Conservation (phyloP, 352 stramenopile species). For the Pythium periplocum region DNA sequence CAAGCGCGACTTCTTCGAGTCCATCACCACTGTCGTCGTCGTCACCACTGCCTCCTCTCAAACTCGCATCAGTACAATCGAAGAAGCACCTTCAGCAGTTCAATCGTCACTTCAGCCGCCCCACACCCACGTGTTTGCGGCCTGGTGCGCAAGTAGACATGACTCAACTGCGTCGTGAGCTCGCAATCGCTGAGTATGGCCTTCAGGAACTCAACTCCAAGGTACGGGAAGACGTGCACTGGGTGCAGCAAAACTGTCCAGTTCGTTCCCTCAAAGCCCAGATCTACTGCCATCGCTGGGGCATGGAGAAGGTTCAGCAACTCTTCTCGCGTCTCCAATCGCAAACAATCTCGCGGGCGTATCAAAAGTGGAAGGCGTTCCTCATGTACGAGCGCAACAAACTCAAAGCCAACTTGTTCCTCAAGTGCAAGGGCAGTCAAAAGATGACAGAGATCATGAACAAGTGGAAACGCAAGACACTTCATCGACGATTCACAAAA, state of each 20-base stretch:
- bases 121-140: slow-evolving; percentile 54
- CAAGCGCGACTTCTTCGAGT: slow-evolving; percentile 1
- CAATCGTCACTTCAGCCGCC: slow-evolving; percentile 34
- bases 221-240: slow-evolving; percentile 77
- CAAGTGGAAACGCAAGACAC: slow-evolving; percentile 50
- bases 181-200: slow-evolving; percentile 72
- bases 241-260: slow-evolving; percentile 81
- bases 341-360: slow-evolving; percentile 57
- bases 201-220: slow-evolving; percentile 70
- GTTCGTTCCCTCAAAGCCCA: slow-evolving; percentile 78
- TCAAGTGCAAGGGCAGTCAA: slow-evolving; percentile 79
- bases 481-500: slow-evolving; percentile 30
- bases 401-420: slow-evolving; percentile 64
- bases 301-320: slow-evolving; percentile 75
- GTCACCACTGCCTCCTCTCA: slow-evolving; percentile 51
- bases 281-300: slow-evolving; percentile 83
- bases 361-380: slow-evolving; percentile 67
- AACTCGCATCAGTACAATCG: slow-evolving; percentile 33
- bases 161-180: slow-evolving; percentile 58
- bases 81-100: slow-evolving; percentile 48
- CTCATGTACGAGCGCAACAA: slow-evolving; percentile 74
- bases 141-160: slow-evolving; percentile 45
- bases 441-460: slow-evolving; percentile 66
- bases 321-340: slow-evolving; percentile 66
- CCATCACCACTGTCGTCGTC: slow-evolving; percentile 6